These are phyloP conservation scores for Cyberlindnera saturnus DNA, from an alignment of 805 yeast genomes.

Conservation along the genomic window DNA sequence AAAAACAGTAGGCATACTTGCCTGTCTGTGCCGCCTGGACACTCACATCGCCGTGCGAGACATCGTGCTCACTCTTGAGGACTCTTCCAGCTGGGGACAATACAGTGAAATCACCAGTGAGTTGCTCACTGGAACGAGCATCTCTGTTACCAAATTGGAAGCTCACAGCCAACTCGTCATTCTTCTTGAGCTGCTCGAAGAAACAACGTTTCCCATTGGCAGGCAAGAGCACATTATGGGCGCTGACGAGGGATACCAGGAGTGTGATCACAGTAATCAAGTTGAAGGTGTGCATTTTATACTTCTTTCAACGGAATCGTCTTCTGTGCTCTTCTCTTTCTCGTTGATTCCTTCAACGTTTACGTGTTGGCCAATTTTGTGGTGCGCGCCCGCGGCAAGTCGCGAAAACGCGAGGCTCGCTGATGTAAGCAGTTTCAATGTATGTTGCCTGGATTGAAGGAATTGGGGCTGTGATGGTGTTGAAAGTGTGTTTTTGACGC, in stretches of 20 bases:
- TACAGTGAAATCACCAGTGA: constrained; percentile 53
- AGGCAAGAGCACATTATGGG: constrained; percentile 79
- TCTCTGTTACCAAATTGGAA: constrained; percentile 94
- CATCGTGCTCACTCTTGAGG: constrained; percentile 42
- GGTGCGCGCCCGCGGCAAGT: too few species aligned
- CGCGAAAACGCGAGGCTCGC: too few species aligned
- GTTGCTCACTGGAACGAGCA: constrained; percentile 60
- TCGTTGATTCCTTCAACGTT: too few species aligned
- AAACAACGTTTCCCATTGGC: constrained; percentile 85
- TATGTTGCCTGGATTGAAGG: too few species aligned
- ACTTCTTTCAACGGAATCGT: too few species aligned
- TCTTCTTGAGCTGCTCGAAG: constrained; percentile 72
- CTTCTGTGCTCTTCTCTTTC: too few species aligned
- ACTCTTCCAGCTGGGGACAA: constrained; percentile 37
- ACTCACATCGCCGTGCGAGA: constrained; percentile 77
- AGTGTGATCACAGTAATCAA: not conserved
- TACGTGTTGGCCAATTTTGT: too few species aligned
- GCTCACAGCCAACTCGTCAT: constrained; percentile 81
- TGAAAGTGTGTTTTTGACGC: too few species aligned
- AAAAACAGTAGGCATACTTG: constrained; percentile 82
- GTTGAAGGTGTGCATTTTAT: too few species aligned
- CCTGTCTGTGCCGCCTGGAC: constrained; percentile 64
- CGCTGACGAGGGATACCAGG: constrained; percentile 27
- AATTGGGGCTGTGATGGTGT: too few species aligned
- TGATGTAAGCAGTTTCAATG: too few species aligned